phyloP scores from a whole-genome alignment of 495 filamentous ascomycete species.

The Talaromyces adpressus region DNA sequence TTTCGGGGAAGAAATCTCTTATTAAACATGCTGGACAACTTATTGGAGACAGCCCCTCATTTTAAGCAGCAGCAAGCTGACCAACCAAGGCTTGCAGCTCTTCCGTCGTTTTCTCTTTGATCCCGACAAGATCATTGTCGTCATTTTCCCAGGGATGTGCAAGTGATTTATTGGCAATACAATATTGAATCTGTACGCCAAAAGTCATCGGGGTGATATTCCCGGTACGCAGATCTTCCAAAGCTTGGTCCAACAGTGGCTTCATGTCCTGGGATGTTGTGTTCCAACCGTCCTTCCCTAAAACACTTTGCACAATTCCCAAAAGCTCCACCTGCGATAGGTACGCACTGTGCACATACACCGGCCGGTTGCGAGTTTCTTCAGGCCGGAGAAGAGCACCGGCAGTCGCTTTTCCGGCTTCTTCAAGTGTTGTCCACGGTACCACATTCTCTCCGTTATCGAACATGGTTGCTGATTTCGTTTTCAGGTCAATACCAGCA shows the following conservation, averaged over 20 bases:
- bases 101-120: conserved; percentile 8
- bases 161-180: conserved; percentile 13
- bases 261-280: conserved; percentile 11
- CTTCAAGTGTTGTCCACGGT: conserved; percentile 17
- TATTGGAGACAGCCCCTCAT: neutral
- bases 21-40: neutral
- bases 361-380: conserved; percentile 14
- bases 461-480: conserved; percentile 12
- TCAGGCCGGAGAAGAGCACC: conserved; percentile 15
- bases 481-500: conserved; percentile 12
- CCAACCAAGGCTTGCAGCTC: neutral
- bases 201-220: conserved; percentile 13
- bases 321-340: conserved; percentile 15
- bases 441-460: conserved; percentile 17
- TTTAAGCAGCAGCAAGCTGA: neutral
- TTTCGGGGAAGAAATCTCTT: neutral
- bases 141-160: conserved; percentile 16
- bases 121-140: conserved; percentile 15
- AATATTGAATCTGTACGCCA: conserved; percentile 17
- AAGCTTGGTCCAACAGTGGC: conserved; percentile 12
- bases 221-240: conserved; percentile 13
- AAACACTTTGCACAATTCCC: conserved; percentile 4
- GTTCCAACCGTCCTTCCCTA: conserved; percentile 12
- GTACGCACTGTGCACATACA: conserved; percentile 18
- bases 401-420: conserved; percentile 15